phyloP scores from a whole-genome alignment of 352 stramenopile genomes.

The Thalassiosira pacifica region DNA sequence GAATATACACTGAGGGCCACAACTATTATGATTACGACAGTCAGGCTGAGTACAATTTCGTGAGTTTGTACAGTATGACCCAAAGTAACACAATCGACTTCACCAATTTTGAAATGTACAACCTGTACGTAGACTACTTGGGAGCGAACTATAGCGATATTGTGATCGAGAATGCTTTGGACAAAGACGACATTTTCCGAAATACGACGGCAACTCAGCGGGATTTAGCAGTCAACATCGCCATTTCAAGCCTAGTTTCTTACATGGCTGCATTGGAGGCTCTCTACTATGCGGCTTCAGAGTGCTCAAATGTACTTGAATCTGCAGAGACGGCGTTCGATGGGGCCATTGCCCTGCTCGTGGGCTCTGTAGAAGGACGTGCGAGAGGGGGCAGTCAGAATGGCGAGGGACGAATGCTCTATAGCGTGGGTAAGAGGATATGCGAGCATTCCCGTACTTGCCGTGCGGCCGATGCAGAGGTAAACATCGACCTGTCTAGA shows the following conservation, averaged over 20 bases:
- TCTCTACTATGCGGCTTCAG: conserved; percentile 57
- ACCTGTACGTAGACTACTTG: conserved; percentile 48
- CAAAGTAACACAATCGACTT: conserved; percentile 52
- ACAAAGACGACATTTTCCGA: conserved; percentile 51
- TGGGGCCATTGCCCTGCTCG: conserved; percentile 74
- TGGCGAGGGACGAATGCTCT: conserved; percentile 75
- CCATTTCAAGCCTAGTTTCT: conserved; percentile 73
- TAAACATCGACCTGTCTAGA: conserved; percentile 72
- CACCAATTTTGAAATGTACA: conserved; percentile 57
- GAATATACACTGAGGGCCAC: conserved; percentile 68
- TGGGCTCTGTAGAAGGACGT: conserved; percentile 79
- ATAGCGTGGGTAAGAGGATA: conserved; percentile 72
- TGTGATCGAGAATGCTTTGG: conserved; percentile 64
- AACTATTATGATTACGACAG: conserved; percentile 81
- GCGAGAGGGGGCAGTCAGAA: conserved; percentile 49
- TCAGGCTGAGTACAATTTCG: conserved; percentile 38
- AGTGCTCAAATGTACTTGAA: conserved; percentile 48
- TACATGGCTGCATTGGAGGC: conserved; percentile 68
- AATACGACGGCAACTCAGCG: conserved; percentile 49
- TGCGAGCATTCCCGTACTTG: conserved; percentile 74
- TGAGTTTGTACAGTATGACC: conserved; percentile 72
- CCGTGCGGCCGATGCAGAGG: conserved; percentile 50
- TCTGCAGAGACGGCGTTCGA: conserved; percentile 68
- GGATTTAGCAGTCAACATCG: conserved; percentile 56
- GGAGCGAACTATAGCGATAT: conserved; percentile 57